phyloP scores from a whole-genome alignment of 345 rosid species.

The Aethionema arabicum region DNA sequence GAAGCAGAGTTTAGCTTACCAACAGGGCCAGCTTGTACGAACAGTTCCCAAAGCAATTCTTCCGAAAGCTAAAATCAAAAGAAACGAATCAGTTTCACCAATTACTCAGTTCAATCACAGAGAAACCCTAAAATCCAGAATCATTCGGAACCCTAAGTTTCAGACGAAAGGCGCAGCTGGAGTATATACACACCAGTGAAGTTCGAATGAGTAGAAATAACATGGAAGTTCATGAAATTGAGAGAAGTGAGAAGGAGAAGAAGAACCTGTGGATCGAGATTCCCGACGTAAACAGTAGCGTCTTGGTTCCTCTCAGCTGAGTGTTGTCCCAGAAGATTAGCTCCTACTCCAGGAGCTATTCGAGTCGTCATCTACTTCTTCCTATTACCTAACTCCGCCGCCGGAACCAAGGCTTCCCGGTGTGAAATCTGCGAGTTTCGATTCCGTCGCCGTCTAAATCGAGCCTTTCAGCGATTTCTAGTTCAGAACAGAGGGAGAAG shows the following conservation, averaged over 20 bases:
- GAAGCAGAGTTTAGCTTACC: slow-evolving; percentile 45
- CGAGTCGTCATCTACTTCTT: slow-evolving; percentile 68
- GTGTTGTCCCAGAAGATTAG: slow-evolving; percentile 96
- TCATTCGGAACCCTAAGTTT: slow-evolving; percentile 22
- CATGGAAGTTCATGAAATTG: neutral
- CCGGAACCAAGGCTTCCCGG: neutral
- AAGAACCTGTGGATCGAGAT: slow-evolving; percentile 78
- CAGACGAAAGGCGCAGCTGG: neutral
- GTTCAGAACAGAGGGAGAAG: neutral
- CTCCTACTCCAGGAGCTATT: slow-evolving; percentile 98
- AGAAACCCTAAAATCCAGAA: neutral
- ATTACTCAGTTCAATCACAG: neutral
- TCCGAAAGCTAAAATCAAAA: slow-evolving; percentile 54
- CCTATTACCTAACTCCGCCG: slow-evolving; percentile 11
- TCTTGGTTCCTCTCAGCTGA: slow-evolving; percentile 97
- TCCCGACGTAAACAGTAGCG: slow-evolving; percentile 94
- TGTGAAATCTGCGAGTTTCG: slow-evolving; percentile 28
- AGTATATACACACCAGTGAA: neutral
- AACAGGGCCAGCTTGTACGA: slow-evolving; percentile 97
- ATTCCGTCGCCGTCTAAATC: slow-evolving; percentile 9
- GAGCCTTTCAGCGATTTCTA: neutral
- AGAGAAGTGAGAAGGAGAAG: neutral
- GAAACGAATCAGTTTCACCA: slow-evolving; percentile 9
- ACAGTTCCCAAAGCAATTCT: slow-evolving; percentile 94
- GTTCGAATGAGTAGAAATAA: neutral